phyloP scores from a whole-genome alignment of 176 grass and related monocot species.

The Poa annua region DNA sequence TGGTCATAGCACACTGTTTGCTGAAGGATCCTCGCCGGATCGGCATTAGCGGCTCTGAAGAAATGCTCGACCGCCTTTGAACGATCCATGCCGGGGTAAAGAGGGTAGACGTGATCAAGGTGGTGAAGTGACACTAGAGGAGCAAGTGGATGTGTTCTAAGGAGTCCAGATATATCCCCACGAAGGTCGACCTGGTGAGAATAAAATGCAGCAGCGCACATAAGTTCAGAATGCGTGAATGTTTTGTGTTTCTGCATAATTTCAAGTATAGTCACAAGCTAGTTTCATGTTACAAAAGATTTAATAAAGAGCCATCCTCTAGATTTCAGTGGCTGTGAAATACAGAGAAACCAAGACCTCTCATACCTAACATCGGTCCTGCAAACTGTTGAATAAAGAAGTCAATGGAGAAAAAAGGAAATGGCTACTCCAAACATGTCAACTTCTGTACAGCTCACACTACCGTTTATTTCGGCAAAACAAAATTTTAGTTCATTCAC shows the following conservation, averaged over 20 bases:
- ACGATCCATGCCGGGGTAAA: slow-evolving; percentile 79
- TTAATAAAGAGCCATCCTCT: background rate
- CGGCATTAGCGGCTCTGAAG: slow-evolving; percentile 53
- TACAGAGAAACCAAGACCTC: background rate
- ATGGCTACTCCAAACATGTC: slow-evolving; percentile 1
- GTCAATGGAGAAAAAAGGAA: background rate
- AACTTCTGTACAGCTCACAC: background rate
- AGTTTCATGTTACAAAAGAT: background rate
- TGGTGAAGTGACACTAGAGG: slow-evolving; percentile 92
- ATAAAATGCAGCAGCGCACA: slow-evolving; percentile 12
- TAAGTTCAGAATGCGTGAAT: background rate
- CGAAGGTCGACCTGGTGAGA: slow-evolving; percentile 75
- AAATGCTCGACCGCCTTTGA: slow-evolving; percentile 59
- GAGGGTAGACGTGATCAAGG: slow-evolving; percentile 66
- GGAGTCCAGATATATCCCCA: slow-evolving; percentile 85
- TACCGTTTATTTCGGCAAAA: slow-evolving; percentile 4
- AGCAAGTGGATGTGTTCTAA: slow-evolving; percentile 75
- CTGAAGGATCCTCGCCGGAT: slow-evolving; percentile 84
- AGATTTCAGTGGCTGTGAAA: background rate
- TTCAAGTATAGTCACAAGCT: background rate
- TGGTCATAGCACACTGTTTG: slow-evolving; percentile 88
- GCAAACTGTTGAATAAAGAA: background rate
- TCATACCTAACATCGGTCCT: background rate
- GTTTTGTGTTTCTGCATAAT: background rate
- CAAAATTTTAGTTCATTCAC: background rate